Evolutionary conservation across 305 asterid species (phyloP).

Genomic region (Fraxinus angustifolia): DNA sequence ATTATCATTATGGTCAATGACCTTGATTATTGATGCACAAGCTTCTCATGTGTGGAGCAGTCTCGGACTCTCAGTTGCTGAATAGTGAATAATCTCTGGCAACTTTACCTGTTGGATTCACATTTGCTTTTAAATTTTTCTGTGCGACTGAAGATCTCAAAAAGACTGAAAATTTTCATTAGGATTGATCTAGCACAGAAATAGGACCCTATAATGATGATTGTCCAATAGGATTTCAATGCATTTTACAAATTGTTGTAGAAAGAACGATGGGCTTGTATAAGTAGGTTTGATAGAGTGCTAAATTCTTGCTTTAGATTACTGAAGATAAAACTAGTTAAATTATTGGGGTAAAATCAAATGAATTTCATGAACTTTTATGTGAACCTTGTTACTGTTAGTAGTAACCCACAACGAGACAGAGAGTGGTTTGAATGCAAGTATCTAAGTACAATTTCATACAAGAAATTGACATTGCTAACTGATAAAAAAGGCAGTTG

Average conservation of each 20-base stretch:
- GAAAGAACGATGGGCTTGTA: background rate
- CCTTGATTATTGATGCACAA: background rate
- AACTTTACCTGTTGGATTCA: background rate
- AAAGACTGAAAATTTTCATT: background rate
- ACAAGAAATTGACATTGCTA: background rate
- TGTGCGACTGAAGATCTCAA: background rate
- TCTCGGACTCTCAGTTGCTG: background rate
- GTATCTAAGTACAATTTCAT: background rate
- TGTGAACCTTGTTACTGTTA: background rate
- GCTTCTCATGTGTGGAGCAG: background rate
- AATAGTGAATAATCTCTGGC: background rate
- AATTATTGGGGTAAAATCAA: background rate
- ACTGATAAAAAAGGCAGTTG: background rate
- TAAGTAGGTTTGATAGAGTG: background rate
- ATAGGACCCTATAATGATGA: background rate
- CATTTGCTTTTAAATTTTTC: background rate
- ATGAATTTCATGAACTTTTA: background rate
- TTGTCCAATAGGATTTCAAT: background rate
- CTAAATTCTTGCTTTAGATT: background rate
- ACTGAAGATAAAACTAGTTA: background rate
- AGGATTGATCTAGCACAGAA: background rate
- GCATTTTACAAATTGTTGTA: background rate
- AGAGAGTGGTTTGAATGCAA: background rate
- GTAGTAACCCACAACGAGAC: background rate
- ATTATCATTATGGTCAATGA: background rate